phyloP scores from a whole-genome alignment of 306 rosid genomes.

The Sicyos baderoa region DNA sequence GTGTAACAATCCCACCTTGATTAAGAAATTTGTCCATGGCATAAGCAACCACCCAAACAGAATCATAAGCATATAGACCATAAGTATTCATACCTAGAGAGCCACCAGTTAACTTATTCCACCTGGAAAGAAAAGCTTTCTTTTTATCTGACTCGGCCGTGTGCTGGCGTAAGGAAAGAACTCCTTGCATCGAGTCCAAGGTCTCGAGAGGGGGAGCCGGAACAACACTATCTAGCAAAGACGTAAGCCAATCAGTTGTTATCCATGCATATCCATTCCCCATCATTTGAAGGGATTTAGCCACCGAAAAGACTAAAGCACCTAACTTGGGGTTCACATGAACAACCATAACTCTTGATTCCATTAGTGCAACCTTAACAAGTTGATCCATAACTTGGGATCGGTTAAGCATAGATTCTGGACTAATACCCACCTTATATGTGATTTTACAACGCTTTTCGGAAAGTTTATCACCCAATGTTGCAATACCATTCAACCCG shows the following conservation, averaged over 20 bases:
- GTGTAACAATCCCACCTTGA: conserved; percentile 58
- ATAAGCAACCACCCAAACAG: conserved; percentile 70
- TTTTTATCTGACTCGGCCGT: conserved; percentile 69
- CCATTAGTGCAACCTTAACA: conserved; percentile 61
- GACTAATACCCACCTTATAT: conserved; percentile 53
- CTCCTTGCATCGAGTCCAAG: conserved; percentile 61
- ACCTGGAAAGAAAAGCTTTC: conserved; percentile 51
- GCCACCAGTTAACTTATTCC: conserved; percentile 65
- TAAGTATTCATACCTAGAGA: conserved; percentile 65
- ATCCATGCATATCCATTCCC: conserved; percentile 93
- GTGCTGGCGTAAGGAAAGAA: conserved; percentile 69
- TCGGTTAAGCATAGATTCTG: conserved; percentile 28
- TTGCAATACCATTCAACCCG: conserved; percentile 68
- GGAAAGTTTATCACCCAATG: conserved; percentile 60
- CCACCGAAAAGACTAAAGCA: conserved; percentile 50
- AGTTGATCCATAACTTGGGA: conserved; percentile 53
- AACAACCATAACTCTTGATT: conserved; percentile 75
- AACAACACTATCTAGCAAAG: conserved; percentile 51
- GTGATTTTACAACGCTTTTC: conserved; percentile 61
- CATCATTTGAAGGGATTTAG: conserved; percentile 67
- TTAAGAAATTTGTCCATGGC: conserved; percentile 65
- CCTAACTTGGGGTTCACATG: conserved; percentile 71
- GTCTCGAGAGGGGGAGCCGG: conserved; percentile 41
- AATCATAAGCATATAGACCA: conserved; percentile 85
- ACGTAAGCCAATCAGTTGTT: conserved; percentile 83